Evolutionary conservation across 2,329 filamentous ascomycete genomes (phyloP), one percentile per base, ranked within the genome.

Genomic region (Exophiala bonariae): DNA sequence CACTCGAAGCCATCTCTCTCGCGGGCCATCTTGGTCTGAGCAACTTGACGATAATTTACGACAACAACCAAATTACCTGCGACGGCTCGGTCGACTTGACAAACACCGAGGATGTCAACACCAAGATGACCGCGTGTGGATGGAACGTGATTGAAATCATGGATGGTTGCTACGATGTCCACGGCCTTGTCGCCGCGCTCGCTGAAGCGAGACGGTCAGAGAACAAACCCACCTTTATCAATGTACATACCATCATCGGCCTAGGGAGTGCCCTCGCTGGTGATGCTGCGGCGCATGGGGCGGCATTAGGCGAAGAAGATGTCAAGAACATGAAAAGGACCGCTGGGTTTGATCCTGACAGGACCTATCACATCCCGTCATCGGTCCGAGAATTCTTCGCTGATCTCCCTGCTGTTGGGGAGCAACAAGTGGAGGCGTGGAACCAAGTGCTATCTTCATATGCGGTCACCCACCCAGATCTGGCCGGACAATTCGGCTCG

Each of bases 1-100:
- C 69, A 0, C 65, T 81, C 2, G 80, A 83, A 59, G 75, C 80
- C 0, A 74, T 83, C 39, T 73, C 73, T 3, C 70, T 80, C 4
- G 79, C 79, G 4, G 79, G 79, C 1, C 77, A 81, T 59, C 70
- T 73, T 61, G 71, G 69, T 52, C 66, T 83, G 8, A 74, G 77
- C 63, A 82, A 82, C 59, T 63, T 83, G 1, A 74, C 73, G 3
- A 63, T 82, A 19, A 76, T 81, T 37, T 82, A 82, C 53, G 80
- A 82, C 54, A 82, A 83, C 62, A 82, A 82, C 60, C 75, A 79
- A 56, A 67, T 82, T 37, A 81, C 78, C 4, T 82, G 79, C 56
- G 79, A 82, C 47, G 79, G 80, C 1, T 72, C 70, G 2, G 71
- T 81, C 2, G 77, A 81, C 59, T 65, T 74, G 23, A 71, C 71